phyloP scores from a whole-genome alignment of 2,329 filamentous ascomycete species.

The Stachybotrys echinatus region DNA sequence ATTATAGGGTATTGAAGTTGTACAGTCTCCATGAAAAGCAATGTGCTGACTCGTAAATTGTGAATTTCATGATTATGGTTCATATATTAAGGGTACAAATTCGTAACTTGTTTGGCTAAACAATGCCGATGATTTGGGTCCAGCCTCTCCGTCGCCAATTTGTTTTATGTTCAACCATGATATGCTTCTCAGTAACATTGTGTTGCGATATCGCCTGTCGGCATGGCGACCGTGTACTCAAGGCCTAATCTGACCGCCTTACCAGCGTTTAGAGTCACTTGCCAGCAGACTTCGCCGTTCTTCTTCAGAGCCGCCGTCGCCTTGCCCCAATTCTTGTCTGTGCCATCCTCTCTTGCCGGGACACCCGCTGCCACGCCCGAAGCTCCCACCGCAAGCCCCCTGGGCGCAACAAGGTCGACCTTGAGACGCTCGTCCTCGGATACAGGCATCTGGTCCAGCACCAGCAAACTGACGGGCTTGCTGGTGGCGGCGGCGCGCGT shows the following conservation, averaged over 20 bases:
- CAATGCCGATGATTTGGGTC: no score
- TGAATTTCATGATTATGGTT: no score
- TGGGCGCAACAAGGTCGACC: slow-evolving; percentile 44
- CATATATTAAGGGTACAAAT: no score
- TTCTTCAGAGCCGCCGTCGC: slow-evolving; percentile 50
- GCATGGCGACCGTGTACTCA: slow-evolving; percentile 57
- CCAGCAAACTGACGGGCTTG: slow-evolving; percentile 39
- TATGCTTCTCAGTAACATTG: no score
- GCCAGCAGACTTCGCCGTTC: slow-evolving; percentile 54
- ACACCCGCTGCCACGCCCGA: slow-evolving; percentile 29
- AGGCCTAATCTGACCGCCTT: slow-evolving; percentile 50
- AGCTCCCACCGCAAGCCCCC: slow-evolving; percentile 37
- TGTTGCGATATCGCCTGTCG: slow-evolving; percentile 35
- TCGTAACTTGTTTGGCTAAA: no score
- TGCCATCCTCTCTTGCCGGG: slow-evolving; percentile 18
- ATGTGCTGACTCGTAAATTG: no score
- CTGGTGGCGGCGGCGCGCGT: slow-evolving; percentile 31
- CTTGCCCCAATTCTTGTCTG: slow-evolving; percentile 43
- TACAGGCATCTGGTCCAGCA: slow-evolving; percentile 58
- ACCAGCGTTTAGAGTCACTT: slow-evolving; percentile 52
- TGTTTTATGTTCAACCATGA: no score
- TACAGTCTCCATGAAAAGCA: no score
- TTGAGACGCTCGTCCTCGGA: slow-evolving; percentile 53
- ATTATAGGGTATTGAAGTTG: no score
- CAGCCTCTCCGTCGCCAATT: no score